Evolutionary conservation across 2,329 filamentous ascomycete species (phyloP), one percentile per base, ranked within the genome.

Genomic region (Colletotrichum tofieldiae): DNA sequence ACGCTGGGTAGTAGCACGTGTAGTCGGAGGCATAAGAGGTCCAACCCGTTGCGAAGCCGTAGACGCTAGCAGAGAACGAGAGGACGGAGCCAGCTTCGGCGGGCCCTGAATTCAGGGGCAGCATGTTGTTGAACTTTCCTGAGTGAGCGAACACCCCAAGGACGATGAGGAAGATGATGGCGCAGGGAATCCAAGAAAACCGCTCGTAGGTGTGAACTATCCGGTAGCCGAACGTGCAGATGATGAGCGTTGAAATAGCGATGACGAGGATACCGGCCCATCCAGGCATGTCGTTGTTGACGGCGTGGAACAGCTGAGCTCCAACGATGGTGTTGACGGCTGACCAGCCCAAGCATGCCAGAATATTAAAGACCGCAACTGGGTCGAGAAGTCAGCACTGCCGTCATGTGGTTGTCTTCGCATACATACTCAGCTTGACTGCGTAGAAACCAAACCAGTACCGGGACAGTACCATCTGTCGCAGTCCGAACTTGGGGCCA

Each of bases 241-340:
- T 86, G 56, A 91, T 67, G 81, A 93, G 94, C 51, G 93, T 88
- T 16, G 91, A 92, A 73, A 96, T 85, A 56, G 92, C 89, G 75
- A 95, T 93, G 74, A 95, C 88, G 49, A 96, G 82, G 73, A 96
- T 93, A 26, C 93, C 93, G 1, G 92, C 93, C 78, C 86, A 92
- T 56, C 93, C 92, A 8, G 93, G 92, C 75, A 95, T 90, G 61
- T 88, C 51, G 56, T 81, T 78, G 78, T 94, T 95, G 56, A 96
- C 91, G 0, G 93, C 92, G 68, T 94, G 87, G 76, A 96, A 87
- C 8, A 96, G 87, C 79, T 96, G 92, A 0, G 93, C 93, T 23
- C 93, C 94, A 20, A 96, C 93, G 74, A 96, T 95, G 66, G 90
- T 89, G 78, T 96, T 96, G 75, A 95, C 91, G 0, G 91, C 87